Evolutionary conservation across 1,284 basidiomycete species (phyloP).

Genomic region (Pisolithus thermaeus): DNA sequence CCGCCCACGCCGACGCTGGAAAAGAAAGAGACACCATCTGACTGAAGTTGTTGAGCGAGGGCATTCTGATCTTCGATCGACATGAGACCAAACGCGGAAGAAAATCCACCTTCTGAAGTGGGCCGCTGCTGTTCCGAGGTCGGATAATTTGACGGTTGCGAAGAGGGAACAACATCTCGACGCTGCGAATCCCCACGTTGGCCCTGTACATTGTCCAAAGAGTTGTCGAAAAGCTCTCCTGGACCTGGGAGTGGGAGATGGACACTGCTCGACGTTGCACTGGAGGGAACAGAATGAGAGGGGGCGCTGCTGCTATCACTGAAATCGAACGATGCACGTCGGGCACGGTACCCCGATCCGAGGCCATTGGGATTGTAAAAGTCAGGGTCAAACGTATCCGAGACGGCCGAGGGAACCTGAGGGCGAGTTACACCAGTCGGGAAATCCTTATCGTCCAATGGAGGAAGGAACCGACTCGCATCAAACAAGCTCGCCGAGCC

Average conservation of each 20-base stretch:
- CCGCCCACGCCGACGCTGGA: slow-evolving; percentile 28
- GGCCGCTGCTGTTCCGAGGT: slow-evolving; percentile 12
- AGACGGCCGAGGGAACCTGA: slow-evolving; percentile 16
- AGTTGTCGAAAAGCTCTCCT: slow-evolving; percentile 17
- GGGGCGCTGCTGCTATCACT: slow-evolving; percentile 28
- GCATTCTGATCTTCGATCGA: slow-evolving; percentile 63
- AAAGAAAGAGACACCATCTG: slow-evolving; percentile 59
- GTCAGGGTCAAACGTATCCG: slow-evolving; percentile 18
- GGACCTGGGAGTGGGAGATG: slow-evolving; percentile 34
- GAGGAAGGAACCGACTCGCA: not conserved
- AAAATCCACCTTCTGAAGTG: slow-evolving; percentile 44
- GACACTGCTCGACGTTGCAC: slow-evolving; percentile 36
- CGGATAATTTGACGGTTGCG: slow-evolving; percentile 12
- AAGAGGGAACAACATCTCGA: slow-evolving; percentile 13
- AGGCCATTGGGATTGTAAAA: slow-evolving; percentile 17
- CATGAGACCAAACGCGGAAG: slow-evolving; percentile 65
- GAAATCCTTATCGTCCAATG: slow-evolving; percentile 24
- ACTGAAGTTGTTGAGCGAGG: slow-evolving; percentile 50
- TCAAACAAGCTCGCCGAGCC: not conserved
- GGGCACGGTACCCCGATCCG: slow-evolving; percentile 24
- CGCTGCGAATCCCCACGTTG: slow-evolving; percentile 13
- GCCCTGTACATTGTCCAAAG: slow-evolving; percentile 17
- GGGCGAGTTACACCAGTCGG: slow-evolving; percentile 15
- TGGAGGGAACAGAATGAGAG: slow-evolving; percentile 28
- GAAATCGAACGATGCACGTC: slow-evolving; percentile 25